These are phyloP conservation scores for Tilletia horrida DNA, from an alignment of 1,284 basidiomycete genomes.

Conservation along the genomic window DNA sequence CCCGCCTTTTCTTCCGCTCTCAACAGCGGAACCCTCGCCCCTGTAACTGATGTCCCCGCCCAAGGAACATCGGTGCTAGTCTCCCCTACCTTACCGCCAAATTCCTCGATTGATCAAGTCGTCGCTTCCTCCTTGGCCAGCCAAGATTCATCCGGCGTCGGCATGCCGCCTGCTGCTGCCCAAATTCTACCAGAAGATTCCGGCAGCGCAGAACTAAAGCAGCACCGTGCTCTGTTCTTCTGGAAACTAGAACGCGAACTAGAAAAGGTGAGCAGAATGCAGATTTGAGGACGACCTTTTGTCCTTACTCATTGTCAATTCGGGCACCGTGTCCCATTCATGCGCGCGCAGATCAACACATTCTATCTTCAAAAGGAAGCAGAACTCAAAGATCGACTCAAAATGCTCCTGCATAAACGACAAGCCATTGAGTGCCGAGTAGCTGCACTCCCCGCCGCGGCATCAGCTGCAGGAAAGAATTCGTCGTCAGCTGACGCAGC, in stretches of 20 bases:
- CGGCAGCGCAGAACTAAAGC: constrained; percentile 56
- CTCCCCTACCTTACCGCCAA: too few species aligned
- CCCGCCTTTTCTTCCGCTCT: constrained; percentile 16
- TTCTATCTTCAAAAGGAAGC: constrained; percentile 98
- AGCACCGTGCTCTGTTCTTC: constrained; percentile 96
- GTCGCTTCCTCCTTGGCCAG: background rate
- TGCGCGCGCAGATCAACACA: constrained; percentile 78
- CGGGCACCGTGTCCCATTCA: background rate
- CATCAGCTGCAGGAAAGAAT: background rate
- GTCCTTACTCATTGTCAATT: too few species aligned
- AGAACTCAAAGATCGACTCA: constrained; percentile 79
- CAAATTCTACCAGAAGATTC: constrained; percentile 41
- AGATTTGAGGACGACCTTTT: too few species aligned
- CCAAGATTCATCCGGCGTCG: background rate
- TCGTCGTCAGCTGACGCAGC: background rate
- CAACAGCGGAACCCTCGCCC: constrained; percentile 4
- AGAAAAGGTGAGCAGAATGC: constrained; percentile 96
- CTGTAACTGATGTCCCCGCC: constrained; percentile 3
- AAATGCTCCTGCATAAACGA: constrained; percentile 89
- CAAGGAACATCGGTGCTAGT: background rate
- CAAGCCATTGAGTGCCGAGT: constrained; percentile 57
- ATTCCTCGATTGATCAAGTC: background rate
- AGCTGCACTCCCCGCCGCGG: constrained; percentile 15
- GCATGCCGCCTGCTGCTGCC: constrained; percentile 21
- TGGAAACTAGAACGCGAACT: constrained; percentile 97